Base-by-base conservation (phyloP, 2,329 filamentous ascomycete genomes). In the Aspergillus sp. region DNA sequence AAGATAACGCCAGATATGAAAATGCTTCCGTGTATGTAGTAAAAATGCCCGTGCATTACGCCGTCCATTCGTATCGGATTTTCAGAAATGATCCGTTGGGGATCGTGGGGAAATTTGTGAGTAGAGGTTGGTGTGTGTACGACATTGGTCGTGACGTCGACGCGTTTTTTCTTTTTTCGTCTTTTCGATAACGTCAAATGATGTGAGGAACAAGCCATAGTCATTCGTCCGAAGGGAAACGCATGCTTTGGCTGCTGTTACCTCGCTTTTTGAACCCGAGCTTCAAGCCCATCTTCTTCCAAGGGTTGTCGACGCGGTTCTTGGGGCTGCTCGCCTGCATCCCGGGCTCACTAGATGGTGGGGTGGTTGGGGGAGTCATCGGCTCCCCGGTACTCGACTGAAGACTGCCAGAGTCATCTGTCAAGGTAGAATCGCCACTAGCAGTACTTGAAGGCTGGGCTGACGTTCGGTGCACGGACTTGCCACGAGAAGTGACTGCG, bases 221-320 rank as follows among this genome's bases (percentile, higher is more conserved):
- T 63, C 57, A 67, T 57, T 68, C 66, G 38, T 71, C 68, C 57
- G 60, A 60, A 41, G 62, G 56, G 34, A 66, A 62, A 58, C 63
- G 63, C 52, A 65, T 60, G 57, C 66, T 66, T 50, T 67, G 65
- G 52, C 63, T 66, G 36, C 62, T 61, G 8, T 62, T 60, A 24
- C 64, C 63, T 20, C 68, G 70, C 62, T 76, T 76, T 60, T 76
- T 77, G 58, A 75, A 77, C 13, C 74, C 75, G 53, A 82, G 66
- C 64, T 79, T 81, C 71, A 79, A 76, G 3, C 78, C 78, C 78
- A 80, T 80, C 62, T 81, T 81, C 68, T 80, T 81, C 79, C 79
- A 82, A 5, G 78, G 75, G 62, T 80, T 79, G 49, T 81, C 76
- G 58, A 74, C 67, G 59, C 76, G 73, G 58, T 66, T 64, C 65